Base-by-base conservation (phyloP, 139 green algal species). In the Picochlorum sp. region DNA sequence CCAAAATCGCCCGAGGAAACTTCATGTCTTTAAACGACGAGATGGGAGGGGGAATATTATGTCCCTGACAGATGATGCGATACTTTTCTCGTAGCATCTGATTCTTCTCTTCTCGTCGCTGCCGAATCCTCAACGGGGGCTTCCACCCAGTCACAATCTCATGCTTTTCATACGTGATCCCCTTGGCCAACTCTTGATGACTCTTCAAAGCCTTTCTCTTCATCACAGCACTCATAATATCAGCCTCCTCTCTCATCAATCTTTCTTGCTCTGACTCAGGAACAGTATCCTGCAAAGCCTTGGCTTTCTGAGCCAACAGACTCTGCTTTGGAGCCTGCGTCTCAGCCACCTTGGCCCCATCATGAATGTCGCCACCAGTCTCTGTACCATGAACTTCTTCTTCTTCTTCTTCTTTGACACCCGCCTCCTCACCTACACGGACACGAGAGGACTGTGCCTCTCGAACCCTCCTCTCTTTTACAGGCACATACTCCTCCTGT, bases 141-240 rank as follows among this genome's bases (percentile, higher is more conserved):
- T 92, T 93, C 92, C 92, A 98, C 15, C 92, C 92, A 4, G 92
- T 98, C 20, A 69, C 68, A 69, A 97, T 81, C 49, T 68, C 66
- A 54, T 20, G 47, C 26, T 81, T 73, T 32, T 77, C 84, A 76
- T 97, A 97, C 51, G 66, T 65, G 7, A 89, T 72, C 54, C 76
- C 84, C 79, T 86, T 84, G 2, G 93, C 93, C 62, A 97, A 79
- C 79, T 98, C 93, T 75, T 91, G 84, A 34, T 90, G 92, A 15
- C 79, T 86, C 74, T 94, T 93, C 18, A 98, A 84, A 49, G 92
- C 89, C 63, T 86, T 80, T 68, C 87, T 90, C 65, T 92, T 83
- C n/a, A 82, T 85, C 49, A 97, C 79, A 56, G 86, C 65, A 32
- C 83, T 78, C 80, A 98, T 79, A 41, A 98, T 87, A 57, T 94